Evolutionary conservation across 352 stramenopile genomes (phyloP).

Genomic region (Hyaloperonospora arabidopsidis): DNA sequence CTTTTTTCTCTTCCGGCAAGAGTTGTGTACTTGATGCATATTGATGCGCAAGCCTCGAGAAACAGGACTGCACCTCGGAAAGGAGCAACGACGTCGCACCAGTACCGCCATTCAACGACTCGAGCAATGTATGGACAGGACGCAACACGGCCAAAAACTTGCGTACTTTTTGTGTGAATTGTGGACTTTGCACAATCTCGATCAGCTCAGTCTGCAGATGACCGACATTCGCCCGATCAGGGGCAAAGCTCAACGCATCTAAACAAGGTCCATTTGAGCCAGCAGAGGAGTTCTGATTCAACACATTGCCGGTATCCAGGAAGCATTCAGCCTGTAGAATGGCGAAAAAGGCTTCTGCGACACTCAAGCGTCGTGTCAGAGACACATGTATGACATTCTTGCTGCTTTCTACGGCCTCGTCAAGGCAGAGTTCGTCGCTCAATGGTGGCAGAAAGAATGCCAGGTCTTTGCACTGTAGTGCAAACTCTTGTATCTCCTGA

Average conservation of each 20-base stretch:
- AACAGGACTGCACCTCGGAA: constrained; percentile 34
- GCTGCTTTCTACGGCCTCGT: neutral
- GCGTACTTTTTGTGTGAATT: constrained; percentile 24
- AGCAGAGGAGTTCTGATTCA: constrained; percentile 9
- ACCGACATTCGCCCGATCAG: neutral
- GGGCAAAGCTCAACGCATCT: neutral
- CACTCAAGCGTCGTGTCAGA: constrained; percentile 17
- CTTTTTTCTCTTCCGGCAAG: constrained; percentile 20
- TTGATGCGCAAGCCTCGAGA: constrained; percentile 19
- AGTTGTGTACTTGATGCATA: constrained; percentile 21
- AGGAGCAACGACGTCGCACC: constrained; percentile 13
- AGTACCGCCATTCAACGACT: constrained; percentile 6
- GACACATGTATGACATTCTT: constrained; percentile 17
- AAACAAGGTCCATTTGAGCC: neutral
- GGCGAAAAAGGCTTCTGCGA: constrained; percentile 19
- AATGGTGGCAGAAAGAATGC: constrained; percentile 16
- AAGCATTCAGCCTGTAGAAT: constrained; percentile 31
- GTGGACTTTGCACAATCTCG: constrained; percentile 14
- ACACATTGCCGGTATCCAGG: constrained; percentile 17
- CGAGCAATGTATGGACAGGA: constrained; percentile 23
- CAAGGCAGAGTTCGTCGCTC: neutral
- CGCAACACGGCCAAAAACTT: constrained; percentile 32
- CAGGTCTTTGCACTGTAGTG: constrained; percentile 31
- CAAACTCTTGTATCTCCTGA: constrained; percentile 31
- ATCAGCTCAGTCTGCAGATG: constrained; percentile 24